A percentile compares a stretch with the other conserved stretches of the same genome.
phyloP scores from a whole-genome alignment of 257 asterid species.

The Apocynum venetum region DNA sequence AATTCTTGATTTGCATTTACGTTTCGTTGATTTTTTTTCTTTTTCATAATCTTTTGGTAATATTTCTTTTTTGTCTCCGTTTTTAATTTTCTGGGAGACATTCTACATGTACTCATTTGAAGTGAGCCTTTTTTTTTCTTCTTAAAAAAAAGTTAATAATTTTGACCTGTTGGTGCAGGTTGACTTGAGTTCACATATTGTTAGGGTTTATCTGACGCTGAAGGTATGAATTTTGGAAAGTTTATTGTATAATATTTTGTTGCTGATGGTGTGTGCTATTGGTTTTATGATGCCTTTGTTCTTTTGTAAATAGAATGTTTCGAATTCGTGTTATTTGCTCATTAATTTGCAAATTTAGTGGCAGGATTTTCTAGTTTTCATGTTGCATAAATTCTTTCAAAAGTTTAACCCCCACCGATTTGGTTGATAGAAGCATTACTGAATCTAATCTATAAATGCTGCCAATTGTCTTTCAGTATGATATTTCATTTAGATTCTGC shows the following conservation, averaged over 20 bases:
- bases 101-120: constrained; percentile 1
- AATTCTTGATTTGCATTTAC: constrained; percentile 1
- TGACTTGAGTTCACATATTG: constrained; percentile 89
- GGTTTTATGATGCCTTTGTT: not conserved
- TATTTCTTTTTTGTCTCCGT: no score
- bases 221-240: constrained; percentile 46
- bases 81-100: not conserved
- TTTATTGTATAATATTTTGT: not conserved
- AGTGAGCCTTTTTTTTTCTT: constrained; percentile 8
- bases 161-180: constrained; percentile 51
- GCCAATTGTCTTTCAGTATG: not conserved
- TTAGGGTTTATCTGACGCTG: constrained; percentile 76
- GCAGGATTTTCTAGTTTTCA: not conserved
- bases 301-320: not conserved
- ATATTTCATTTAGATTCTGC: not conserved
- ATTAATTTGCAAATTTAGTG: not conserved
- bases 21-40: constrained; percentile 7
- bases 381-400: not conserved
- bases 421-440: not conserved
- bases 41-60: not conserved
- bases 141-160: not conserved
- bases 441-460: not conserved
- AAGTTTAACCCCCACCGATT: not conserved
- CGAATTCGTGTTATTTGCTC: not conserved
- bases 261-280: not conserved